Evolutionary conservation across 257 asterid genomes (phyloP), one percentile per base, ranked within the genome.

Genomic region (Gynochthodes officinalis): DNA sequence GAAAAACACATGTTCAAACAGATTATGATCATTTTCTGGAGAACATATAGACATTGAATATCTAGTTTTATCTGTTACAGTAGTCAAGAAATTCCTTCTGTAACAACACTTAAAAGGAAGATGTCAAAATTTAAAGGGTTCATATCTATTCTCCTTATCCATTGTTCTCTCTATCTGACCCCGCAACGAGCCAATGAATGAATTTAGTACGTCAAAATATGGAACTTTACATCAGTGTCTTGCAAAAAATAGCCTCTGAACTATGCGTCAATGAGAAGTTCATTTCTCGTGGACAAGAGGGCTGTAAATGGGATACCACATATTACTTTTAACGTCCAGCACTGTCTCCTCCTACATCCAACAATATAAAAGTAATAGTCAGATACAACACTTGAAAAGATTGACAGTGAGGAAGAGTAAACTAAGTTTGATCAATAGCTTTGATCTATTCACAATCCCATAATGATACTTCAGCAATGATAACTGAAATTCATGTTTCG

Each of bases 251-350:
- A 37, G 72, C 67, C 64, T 21, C 53, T 48, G 6, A 46, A 25
- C 39, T 19, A 8, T 2, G 59, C 16, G 35, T 49, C 28, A 69
- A 19, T 21, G 42, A 40, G 73, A 53, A 48, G 32, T 70, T 95
- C 90, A 90, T 82, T 87, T 92, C 80, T 95, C 98, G 52, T 91
- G 99, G 79, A 95, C 97, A 67, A 95, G 98, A 78, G 99, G 97
- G 77, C 85, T 87, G 89, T 95, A 92, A 63, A 95, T 60, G 16
- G 99, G 99, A 74, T 66, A 85, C 99, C 99, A 95, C 99, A 92
- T 95, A 80, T 84, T 88, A 65, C 76, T 73, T 71, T 82, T 87
- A 79, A 92, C 96, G 44, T 88, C 81, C 69, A 66, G 72, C 69
- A 88, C 61, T 9, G 84, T 86, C 81, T 89, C 97, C 21, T 88